Conservation (phyloP, 179 eudicot genomes). For the Monotropa hypopitys region DNA sequence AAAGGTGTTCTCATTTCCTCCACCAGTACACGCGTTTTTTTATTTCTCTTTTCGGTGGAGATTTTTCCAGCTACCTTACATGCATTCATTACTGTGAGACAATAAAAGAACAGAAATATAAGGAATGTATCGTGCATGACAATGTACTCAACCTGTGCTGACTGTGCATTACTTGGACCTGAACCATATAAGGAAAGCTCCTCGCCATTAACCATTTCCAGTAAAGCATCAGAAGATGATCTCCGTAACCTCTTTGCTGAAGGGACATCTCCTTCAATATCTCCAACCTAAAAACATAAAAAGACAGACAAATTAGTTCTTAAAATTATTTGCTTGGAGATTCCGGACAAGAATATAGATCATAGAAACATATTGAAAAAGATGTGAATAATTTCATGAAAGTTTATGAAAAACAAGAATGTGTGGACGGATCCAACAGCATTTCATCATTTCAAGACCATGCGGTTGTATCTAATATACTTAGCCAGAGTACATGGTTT, state of each 20-base stretch:
- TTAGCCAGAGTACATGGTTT: not conserved
- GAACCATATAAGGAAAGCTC: slow-evolving; percentile 81
- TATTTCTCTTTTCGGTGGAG: not conserved
- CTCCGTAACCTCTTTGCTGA: slow-evolving; percentile 54
- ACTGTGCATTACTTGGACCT: slow-evolving; percentile 69
- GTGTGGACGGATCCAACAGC: not conserved
- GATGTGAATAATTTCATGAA: not conserved
- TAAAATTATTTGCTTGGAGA: not conserved
- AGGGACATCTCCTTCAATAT: slow-evolving; percentile 75
- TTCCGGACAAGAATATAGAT: not conserved
- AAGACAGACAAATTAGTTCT: not conserved
- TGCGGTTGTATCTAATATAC: not conserved
- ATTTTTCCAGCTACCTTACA: not conserved
- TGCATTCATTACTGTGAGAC: not conserved
- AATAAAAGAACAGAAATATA: not conserved
- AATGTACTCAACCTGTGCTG: slow-evolving; percentile 50
- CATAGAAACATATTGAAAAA: not conserved
- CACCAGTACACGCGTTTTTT: not conserved
- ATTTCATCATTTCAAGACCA: not conserved
- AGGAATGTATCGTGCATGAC: not conserved
- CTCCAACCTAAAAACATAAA: slow-evolving; percentile 46
- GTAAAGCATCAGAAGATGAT: slow-evolving; percentile 86
- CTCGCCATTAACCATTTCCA: slow-evolving; percentile 66
- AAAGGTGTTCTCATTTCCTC: not conserved
- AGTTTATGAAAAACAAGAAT: not conserved